Percentiles rank a stretch among this genome's conserved stretches.
These are phyloP conservation scores for Cylindrotheca closterium DNA, from an alignment of 108 stramenopile genomes.

Conservation along the genomic window DNA sequence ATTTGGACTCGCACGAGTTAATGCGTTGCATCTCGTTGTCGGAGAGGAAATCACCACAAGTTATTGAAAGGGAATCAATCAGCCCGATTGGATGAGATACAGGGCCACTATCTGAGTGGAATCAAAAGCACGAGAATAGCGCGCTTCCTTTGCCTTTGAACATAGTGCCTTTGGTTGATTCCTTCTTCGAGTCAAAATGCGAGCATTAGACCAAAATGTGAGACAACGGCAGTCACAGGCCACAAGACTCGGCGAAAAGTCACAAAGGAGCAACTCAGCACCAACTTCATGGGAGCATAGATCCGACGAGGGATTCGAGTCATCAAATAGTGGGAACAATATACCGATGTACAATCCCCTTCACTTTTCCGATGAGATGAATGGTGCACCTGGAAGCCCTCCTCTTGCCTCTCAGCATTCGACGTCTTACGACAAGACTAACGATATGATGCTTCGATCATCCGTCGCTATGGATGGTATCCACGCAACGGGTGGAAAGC, in stretches of 20 bases:
- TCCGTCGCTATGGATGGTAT: not conserved
- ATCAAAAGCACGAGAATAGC: too few species aligned
- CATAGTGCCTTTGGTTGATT: too few species aligned
- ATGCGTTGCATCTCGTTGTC: too few species aligned
- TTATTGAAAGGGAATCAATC: too few species aligned
- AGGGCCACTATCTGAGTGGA: too few species aligned
- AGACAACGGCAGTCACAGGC: not conserved
- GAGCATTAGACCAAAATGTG: not conserved
- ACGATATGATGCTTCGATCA: not conserved
- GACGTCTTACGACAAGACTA: not conserved
- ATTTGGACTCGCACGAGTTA: too few species aligned
- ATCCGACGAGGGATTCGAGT: not conserved
- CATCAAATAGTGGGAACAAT: not conserved
- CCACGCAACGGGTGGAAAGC: too few species aligned
- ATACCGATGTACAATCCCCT: slow-evolving; percentile 37
- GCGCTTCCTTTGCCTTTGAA: too few species aligned
- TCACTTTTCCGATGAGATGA: slow-evolving; percentile 1
- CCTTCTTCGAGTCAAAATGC: too few species aligned
- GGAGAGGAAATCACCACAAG: too few species aligned
- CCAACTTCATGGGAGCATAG: slow-evolving; percentile 16
- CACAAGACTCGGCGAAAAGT: not conserved
- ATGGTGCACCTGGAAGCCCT: slow-evolving; percentile 1
- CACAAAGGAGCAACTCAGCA: not conserved
- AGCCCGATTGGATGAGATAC: too few species aligned
- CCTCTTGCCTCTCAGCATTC: slow-evolving; percentile 1